A percentile compares a stretch with the other conserved stretches of the same genome.
Evolutionary conservation across 768 basidiomycete species (phyloP).

Genomic region (Harrya chromipes): DNA sequence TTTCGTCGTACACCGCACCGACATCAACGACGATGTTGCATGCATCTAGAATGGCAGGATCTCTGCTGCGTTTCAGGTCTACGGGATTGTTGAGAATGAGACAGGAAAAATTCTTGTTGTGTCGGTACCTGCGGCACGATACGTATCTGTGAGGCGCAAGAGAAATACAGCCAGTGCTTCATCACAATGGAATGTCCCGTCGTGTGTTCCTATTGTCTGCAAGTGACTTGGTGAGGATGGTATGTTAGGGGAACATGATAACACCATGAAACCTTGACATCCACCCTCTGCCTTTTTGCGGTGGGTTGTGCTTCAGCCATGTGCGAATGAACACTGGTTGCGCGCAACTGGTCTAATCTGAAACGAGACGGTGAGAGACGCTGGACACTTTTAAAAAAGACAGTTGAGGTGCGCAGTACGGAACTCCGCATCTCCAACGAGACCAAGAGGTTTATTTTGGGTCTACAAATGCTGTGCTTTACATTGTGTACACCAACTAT

Average conservation of each 20-base stretch:
- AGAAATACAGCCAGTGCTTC: constrained; percentile 94
- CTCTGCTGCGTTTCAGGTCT: constrained; percentile 72
- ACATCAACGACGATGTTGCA: constrained; percentile 98
- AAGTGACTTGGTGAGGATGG: not conserved
- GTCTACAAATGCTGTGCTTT: constrained; percentile 22
- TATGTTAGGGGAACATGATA: not conserved
- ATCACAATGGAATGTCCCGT: constrained; percentile 95
- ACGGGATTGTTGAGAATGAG: constrained; percentile 5
- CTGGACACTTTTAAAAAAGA: not conserved
- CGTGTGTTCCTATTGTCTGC: constrained; percentile 89
- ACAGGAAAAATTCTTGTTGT: not conserved
- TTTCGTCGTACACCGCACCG: constrained; percentile 85
- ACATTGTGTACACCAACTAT: constrained; percentile 22
- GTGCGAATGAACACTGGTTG: not conserved
- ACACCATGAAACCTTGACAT: constrained; percentile 33
- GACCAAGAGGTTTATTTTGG: not conserved
- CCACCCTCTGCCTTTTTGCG: constrained; percentile 44
- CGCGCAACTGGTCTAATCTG: not conserved
- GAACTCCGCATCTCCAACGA: not conserved
- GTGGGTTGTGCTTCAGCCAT: constrained; percentile 29
- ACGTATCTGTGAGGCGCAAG: constrained; percentile 72
- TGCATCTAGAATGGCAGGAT: constrained; percentile 64
- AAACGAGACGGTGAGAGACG: not conserved
- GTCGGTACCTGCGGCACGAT: constrained; percentile 65
- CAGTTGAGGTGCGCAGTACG: not conserved